phyloP scores from a whole-genome alignment of 768 basidiomycete species.

The Phanerochaete carnosa region DNA sequence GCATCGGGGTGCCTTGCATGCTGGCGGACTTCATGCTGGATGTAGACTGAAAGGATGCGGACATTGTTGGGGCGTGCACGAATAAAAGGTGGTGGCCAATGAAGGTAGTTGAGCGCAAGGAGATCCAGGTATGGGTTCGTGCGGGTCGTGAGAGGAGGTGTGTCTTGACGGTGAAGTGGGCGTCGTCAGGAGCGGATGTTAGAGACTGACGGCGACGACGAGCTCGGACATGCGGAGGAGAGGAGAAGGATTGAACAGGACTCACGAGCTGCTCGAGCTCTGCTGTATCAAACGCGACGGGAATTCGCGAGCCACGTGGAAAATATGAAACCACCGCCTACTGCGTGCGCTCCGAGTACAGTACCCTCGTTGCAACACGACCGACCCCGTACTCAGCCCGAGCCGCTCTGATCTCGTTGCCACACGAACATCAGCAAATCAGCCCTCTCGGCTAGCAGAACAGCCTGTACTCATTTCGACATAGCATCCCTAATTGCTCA shows the following conservation, averaged over 20 bases:
- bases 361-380: not conserved
- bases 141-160: not conserved
- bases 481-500: too few relatives aligned
- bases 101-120: not conserved
- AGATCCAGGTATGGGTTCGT: not conserved
- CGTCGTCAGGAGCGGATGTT: not conserved
- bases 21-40: not conserved
- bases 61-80: not conserved
- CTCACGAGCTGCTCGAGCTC: not conserved
- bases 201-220: not conserved
- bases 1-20: not conserved
- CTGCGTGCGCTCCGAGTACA: too few relatives aligned
- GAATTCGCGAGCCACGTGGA: conserved; percentile 5
- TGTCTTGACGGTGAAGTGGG: not conserved
- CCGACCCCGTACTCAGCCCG: not conserved
- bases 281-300: conserved; percentile 4
- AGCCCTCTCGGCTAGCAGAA: not conserved
- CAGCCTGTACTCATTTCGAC: too few relatives aligned
- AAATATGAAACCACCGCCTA: not conserved
- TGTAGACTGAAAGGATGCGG: not conserved
- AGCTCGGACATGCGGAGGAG: not conserved
- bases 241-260: not conserved
- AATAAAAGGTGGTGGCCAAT: not conserved
- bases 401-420: not conserved
- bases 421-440: not conserved